Evolutionary conservation across 2,329 filamentous ascomycete genomes (phyloP), one percentile per base, ranked within the genome.

Genomic region (Chaetomium sp.): DNA sequence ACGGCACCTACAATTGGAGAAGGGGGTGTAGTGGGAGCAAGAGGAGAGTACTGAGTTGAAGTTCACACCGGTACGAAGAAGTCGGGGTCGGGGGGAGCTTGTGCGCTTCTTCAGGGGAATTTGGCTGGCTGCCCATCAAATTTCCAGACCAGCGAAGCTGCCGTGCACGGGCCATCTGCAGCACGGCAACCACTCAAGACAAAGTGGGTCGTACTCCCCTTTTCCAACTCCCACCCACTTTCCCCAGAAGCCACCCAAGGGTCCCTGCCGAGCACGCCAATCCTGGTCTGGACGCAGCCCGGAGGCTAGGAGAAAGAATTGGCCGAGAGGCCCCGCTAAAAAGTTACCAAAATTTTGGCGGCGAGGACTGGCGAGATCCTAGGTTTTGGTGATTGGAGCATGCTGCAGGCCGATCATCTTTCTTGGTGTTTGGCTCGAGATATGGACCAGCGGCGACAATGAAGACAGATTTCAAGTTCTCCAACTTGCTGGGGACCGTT

Each of bases 401-500:
- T 44, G 72, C 72, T 70, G 69, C 66, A 66, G 49, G 66, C 64
- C 63, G 40, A 41, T 40, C 52, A 27, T 27, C 19, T 27, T 27
- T 27, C 19, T 27, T 40, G 49, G 40, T 40, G 27, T 12, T 3
- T 38, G 32, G 49, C 41, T 37, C 55, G 57, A 49, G 59, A 53
- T 54, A 62, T 61, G 59, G 59, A 54, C 56, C 42, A 61, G 51
- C 68, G 68, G 66, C 72, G 70, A 84, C 73, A 71, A 99, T 99
- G 94, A 99, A 97, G 88, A 97, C 91, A 64, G 92, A 97, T 75
- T 99, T 97, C 74, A 95, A 94, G 91, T 99, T 99, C 76, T 96
- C 92, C 71, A 99, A 97, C 75, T 82, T 99, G 71, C 83, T 99
- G 68, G 95, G 94, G 70, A 99, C 94, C 65, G 94, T 99, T 70